These are phyloP conservation scores for Tulasnella sp. DNA, from an alignment of 768 basidiomycete genomes.

Conservation along the genomic window DNA sequence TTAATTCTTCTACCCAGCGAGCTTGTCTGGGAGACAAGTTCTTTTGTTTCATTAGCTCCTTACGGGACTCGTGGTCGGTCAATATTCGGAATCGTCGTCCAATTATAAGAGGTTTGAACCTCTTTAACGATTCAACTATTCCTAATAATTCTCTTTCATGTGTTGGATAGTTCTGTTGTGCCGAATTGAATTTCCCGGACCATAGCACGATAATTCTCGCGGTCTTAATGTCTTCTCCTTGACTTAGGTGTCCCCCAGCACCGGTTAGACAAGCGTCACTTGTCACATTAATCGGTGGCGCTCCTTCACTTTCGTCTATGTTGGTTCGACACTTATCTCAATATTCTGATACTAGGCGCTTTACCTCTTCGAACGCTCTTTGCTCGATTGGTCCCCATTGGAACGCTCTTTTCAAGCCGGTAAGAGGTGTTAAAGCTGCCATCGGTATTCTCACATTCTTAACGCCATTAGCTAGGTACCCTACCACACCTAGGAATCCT, in stretches of 20 bases:
- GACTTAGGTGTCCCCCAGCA: constrained; percentile 36
- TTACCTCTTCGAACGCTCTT: constrained; percentile 37
- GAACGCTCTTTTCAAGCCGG: constrained; percentile 31
- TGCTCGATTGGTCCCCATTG: constrained; percentile 36
- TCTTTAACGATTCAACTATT: constrained; percentile 36
- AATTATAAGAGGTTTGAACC: constrained; percentile 32
- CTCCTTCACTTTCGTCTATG: constrained; percentile 29
- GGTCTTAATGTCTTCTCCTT: constrained; percentile 21
- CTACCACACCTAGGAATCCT: constrained; percentile 40
- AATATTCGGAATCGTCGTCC: constrained; percentile 34
- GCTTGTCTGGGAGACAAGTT: constrained; percentile 39
- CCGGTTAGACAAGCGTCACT: constrained; percentile 38
- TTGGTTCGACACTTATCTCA: constrained; percentile 32
- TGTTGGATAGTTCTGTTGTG: constrained; percentile 37
- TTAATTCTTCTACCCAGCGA: constrained; percentile 42
- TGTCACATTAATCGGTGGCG: constrained; percentile 35
- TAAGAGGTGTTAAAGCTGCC: constrained; percentile 35
- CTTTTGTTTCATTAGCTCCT: constrained; percentile 37
- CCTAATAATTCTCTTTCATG: constrained; percentile 43
- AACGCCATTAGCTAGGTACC: constrained; percentile 39
- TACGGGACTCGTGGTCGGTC: constrained; percentile 43
- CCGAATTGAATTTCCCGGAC: constrained; percentile 19
- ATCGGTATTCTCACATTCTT: constrained; percentile 40
- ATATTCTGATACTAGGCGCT: constrained; percentile 27
- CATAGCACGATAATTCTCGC: not conserved